Percentiles rank a stretch among this genome's conserved stretches.
Evolutionary conservation across 2,329 filamentous ascomycete species (phyloP).

Genomic region (Cladobotryum mycophilum): DNA sequence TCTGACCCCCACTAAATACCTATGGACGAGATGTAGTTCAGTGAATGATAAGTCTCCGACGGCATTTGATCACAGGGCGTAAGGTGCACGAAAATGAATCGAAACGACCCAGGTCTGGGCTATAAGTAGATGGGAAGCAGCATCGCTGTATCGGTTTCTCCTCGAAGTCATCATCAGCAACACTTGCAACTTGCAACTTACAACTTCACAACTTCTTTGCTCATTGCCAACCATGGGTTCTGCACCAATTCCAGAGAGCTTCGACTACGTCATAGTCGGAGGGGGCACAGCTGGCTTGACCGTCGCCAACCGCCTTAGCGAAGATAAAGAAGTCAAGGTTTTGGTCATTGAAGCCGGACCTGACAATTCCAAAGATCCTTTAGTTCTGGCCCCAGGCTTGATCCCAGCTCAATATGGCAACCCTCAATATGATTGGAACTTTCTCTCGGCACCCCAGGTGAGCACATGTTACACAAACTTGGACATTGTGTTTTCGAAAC

Average conservation of each 20-base stretch:
- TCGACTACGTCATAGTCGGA: constrained; percentile 21
- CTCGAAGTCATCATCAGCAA: too few species aligned
- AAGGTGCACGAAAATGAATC: too few species aligned
- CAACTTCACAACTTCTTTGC: background rate
- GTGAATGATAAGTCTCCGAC: too few species aligned
- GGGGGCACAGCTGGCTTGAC: constrained; percentile 24
- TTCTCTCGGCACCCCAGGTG: constrained; percentile 18
- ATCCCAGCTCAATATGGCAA: constrained; percentile 16
- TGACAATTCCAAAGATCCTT: constrained; percentile 12
- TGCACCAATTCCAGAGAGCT: background rate
- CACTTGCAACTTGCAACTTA: background rate
- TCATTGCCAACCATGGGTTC: constrained; percentile 1
- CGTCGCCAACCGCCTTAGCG: constrained; percentile 21
- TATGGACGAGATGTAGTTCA: too few species aligned
- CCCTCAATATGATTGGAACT: constrained; percentile 16
- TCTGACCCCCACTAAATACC: too few species aligned
- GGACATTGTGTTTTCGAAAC: background rate
- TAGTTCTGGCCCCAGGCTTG: constrained; percentile 15
- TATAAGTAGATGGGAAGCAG: too few species aligned
- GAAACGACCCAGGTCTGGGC: too few species aligned
- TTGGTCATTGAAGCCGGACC: constrained; percentile 22
- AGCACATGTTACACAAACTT: background rate
- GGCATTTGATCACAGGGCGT: too few species aligned
- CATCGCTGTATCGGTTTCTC: too few species aligned
- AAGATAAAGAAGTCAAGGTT: constrained; percentile 17